Base-by-base conservation (phyloP, 1,284 basidiomycete genomes). In the Cystobasidium pallidum region DNA sequence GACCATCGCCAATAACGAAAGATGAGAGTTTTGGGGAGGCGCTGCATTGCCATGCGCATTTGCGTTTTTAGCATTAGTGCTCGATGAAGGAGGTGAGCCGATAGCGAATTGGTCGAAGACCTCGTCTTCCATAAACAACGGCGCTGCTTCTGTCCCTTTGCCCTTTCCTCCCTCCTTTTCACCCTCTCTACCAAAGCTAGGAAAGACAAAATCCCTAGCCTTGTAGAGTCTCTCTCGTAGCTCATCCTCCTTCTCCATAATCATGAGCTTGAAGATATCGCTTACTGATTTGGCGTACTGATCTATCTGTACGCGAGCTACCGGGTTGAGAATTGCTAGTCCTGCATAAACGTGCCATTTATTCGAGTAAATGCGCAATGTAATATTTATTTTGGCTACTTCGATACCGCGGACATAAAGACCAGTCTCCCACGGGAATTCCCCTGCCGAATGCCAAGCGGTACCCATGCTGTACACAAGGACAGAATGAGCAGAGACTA, bases 291-390 rank as follows among this genome's bases (percentile, higher is more conserved):
- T 86, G 1, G 94, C 90, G 78, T 89, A 99, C 80, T 96, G 89
- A 78, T 92, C 86, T 75, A 99, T 97, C 81, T 97, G 94, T 1
- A 86, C 82, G 65, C 88, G 86, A 0, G 96, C 95, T n/a, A 87
- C 88, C 0, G 96, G 95, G 81, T 99, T 99, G 75, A 98, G 86
- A 78, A 99, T 91, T 0, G 96, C 95, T 15, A 99, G 87, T 2
- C 95, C 96, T 30, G 96, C 96, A 80, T 99, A 99, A 77, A 99
- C 95, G 82, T 99, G 96, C 94, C 94, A 99, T 78, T 94, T 91
- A 80, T 94, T 95, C 54, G 92, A 88, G 82, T 98, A 98, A 79
- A 99, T 98, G 0, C 96, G 92, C 17, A 95, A 86, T 74, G 91
- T 90, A 79, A 99, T 91, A 85, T 99, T 99, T 78, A 97, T 94